Evolutionary conservation across 768 basidiomycete genomes (phyloP).

Genomic region (Leccinum sublutescens): DNA sequence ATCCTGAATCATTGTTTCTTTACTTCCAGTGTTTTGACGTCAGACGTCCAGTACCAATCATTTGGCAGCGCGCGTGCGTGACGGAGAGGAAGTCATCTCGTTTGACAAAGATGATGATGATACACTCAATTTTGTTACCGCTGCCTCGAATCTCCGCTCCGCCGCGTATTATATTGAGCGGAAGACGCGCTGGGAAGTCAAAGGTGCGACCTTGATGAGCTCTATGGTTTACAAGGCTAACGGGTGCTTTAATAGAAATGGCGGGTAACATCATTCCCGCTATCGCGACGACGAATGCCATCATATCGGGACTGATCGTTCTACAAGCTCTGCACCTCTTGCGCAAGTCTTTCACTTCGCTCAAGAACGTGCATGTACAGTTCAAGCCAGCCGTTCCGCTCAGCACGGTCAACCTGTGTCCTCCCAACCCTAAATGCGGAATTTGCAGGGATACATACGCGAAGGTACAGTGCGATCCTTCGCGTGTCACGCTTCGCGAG

Average conservation of each 20-base stretch:
- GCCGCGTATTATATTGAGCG: slow-evolving; percentile 84
- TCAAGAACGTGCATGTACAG: slow-evolving; percentile 78
- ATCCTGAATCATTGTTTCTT: neutral
- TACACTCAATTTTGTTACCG: slow-evolving; percentile 94
- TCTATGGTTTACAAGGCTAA: neutral
- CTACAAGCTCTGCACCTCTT: slow-evolving; percentile 88
- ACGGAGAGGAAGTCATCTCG: slow-evolving; percentile 68
- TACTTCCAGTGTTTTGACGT: slow-evolving; percentile 6
- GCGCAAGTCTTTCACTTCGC: slow-evolving; percentile 53
- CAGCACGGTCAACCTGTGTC: slow-evolving; percentile 59
- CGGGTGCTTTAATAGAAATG: slow-evolving; percentile 64
- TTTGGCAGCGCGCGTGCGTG: slow-evolving; percentile 63
- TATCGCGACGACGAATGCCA: slow-evolving; percentile 98
- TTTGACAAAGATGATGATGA: slow-evolving; percentile 99
- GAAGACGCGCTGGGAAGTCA: slow-evolving; percentile 96
- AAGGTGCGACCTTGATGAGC: slow-evolving; percentile 52
- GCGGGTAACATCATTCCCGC: slow-evolving; percentile 99
- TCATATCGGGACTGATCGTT: slow-evolving; percentile 93
- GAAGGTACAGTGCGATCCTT: slow-evolving; percentile 69
- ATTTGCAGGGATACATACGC: slow-evolving; percentile 87
- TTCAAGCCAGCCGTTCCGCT: slow-evolving; percentile 79
- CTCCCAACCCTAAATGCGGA: slow-evolving; percentile 77
- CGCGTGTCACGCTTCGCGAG: slow-evolving; percentile 65
- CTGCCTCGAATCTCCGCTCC: slow-evolving; percentile 89
- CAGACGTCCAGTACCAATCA: slow-evolving; percentile 63